These are phyloP conservation scores for Phyllostachys edulis DNA, from an alignment of 176 grass and related monocot species.

Conservation along the genomic window DNA sequence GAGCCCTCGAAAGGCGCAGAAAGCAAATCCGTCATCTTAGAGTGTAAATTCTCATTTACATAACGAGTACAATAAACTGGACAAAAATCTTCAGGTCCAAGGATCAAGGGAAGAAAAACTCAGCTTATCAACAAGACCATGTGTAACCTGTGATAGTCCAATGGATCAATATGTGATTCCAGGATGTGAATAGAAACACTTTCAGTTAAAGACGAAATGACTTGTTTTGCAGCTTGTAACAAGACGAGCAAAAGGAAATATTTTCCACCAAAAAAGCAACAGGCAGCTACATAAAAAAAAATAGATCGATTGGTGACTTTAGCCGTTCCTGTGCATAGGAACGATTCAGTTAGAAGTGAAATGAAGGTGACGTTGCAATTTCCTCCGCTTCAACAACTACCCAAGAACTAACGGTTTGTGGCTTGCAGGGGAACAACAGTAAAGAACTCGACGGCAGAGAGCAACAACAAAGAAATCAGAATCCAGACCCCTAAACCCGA, in stretches of 20 bases:
- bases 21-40: neutral
- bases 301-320: neutral
- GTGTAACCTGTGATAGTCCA: neutral
- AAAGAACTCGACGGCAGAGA: neutral
- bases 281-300: neutral
- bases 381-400: neutral
- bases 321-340: neutral
- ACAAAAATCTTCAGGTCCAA: neutral
- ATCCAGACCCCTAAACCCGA: neutral
- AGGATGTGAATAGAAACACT: neutral
- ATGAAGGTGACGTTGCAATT: neutral
- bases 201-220: neutral
- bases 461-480: neutral
- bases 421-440: neutral
- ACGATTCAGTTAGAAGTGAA: neutral
- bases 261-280: neutral
- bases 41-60: neutral
- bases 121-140: neutral
- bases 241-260: neutral
- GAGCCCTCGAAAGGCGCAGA: neutral
- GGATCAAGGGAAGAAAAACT: neutral
- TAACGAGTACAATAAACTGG: neutral
- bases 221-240: neutral
- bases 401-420: neutral
- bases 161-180: neutral